Base-by-base conservation (phyloP, 495 filamentous ascomycete genomes). In the Baudoinia panamericana region DNA sequence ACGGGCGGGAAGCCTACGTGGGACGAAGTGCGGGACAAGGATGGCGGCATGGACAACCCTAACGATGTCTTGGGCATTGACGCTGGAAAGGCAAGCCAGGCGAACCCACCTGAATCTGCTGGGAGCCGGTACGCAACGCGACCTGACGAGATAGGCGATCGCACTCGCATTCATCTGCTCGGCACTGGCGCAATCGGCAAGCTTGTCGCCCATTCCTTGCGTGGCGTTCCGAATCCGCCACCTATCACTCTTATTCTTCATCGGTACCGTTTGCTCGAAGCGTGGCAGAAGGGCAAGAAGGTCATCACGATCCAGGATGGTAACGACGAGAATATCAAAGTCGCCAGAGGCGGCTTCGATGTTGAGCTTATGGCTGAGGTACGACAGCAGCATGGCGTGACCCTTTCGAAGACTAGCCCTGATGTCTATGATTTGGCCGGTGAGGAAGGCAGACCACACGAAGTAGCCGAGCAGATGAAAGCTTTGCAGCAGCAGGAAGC, bases 141-240 rank as follows among this genome's bases (percentile, higher is more conserved):
- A n/a, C n/a, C n/a, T n/a, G n/a, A n/a, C n/a, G n/a, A n/a, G n/a
- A n/a, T n/a, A n/a, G n/a, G n/a, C n/a, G n/a, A n/a, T n/a, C n/a
- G n/a, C n/a, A n/a, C n/a, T n/a, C 46, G 55, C n/a, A 75, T 80
- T 35, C 68, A 80, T 43, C 66, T 80, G 33, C 48, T 78, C 0
- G 76, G 76, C 6, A 36, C 69, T 13, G 75, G 74, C 30, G 75
- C 67, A 52, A 54, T 75, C 18, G 75, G 73, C 10, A 65, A 59
- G 12, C 75, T 80, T 35, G 62, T 78, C 35, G 74, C 74, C 9
- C 74, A 79, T 48, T 65, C 71, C 5, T 54, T 80, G 4, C 67
- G 67, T 5, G 62, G 66, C 21, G 60, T 75, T 24, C 61, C 64
- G 19, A 65, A 71, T 43, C 72, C 67, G n/a, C 75, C 74, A 18